Evolutionary conservation across 352 stramenopile species (phyloP).

Genomic region (Plasmopara muralis): DNA sequence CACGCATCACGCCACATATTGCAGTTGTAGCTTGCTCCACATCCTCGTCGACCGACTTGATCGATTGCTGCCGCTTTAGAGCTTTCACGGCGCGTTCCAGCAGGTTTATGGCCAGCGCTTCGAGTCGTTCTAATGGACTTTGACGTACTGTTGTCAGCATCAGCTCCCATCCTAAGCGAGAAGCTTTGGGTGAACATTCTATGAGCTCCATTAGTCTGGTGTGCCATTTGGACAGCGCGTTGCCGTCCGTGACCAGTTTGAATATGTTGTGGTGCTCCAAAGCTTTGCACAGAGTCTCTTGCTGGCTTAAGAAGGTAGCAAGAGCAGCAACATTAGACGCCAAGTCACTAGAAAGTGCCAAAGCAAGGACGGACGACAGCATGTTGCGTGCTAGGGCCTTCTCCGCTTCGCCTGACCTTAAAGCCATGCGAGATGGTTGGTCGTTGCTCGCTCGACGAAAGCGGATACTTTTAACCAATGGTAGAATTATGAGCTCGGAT

Average conservation of each 20-base stretch:
- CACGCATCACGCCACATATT: slow-evolving; percentile 39
- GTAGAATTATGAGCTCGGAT: too few species aligned
- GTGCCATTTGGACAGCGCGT: slow-evolving; percentile 72
- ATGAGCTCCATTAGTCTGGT: slow-evolving; percentile 52
- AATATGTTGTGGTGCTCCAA: slow-evolving; percentile 71
- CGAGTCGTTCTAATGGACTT: slow-evolving; percentile 50
- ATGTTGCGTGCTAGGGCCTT: slow-evolving; percentile 64
- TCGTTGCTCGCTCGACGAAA: too few species aligned
- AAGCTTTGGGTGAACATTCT: slow-evolving; percentile 23
- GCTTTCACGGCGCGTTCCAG: slow-evolving; percentile 60
- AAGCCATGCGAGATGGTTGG: not conserved
- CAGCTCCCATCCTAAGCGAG: slow-evolving; percentile 52
- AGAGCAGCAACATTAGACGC: slow-evolving; percentile 34
- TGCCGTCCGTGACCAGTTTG: slow-evolving; percentile 57
- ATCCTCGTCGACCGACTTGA: slow-evolving; percentile 23
- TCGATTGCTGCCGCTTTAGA: slow-evolving; percentile 53
- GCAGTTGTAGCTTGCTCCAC: slow-evolving; percentile 22
- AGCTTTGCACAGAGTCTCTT: slow-evolving; percentile 39
- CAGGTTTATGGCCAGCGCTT: slow-evolving; percentile 46
- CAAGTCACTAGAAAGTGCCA: slow-evolving; percentile 59
- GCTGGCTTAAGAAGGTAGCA: slow-evolving; percentile 41
- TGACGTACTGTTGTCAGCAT: slow-evolving; percentile 53
- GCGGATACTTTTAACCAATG: too few species aligned
- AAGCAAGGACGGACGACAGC: slow-evolving; percentile 67
- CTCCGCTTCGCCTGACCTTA: slow-evolving; percentile 3